Conservation (phyloP, 805 yeast species). For the Candida khao-thaluensis region DNA sequence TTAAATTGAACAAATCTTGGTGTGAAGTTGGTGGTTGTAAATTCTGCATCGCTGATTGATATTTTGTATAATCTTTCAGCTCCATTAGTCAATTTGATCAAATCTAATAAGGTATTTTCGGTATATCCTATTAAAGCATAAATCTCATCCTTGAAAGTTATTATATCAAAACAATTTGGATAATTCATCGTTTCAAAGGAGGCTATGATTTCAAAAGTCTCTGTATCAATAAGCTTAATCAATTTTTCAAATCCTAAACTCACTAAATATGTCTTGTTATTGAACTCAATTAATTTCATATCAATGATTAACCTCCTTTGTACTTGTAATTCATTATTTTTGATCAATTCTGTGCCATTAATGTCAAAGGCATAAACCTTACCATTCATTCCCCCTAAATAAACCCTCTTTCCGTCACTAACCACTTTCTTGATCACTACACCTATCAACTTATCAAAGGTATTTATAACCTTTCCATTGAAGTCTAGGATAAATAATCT, state of each 20-base stretch:
- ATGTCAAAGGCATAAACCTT: conserved; percentile 18
- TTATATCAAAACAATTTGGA: conserved; percentile 51
- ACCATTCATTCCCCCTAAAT: conserved; percentile 58
- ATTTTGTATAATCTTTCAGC: conserved; percentile 39
- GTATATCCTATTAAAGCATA: conserved; percentile 54
- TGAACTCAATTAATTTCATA: conserved; percentile 25
- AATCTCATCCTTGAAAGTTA: conserved; percentile 27
- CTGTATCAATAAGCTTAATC: conserved; percentile 24
- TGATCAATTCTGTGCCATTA: conserved; percentile 5
- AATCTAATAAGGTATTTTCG: conserved; percentile 56
- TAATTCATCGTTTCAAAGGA: conserved; percentile 43
- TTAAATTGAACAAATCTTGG: conserved; percentile 39
- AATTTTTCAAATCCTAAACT: conserved; percentile 64
- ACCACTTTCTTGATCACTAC: conserved; percentile 38
- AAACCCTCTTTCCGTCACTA: conserved; percentile 23
- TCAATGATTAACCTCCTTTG: conserved; percentile 40
- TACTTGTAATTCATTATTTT: conserved; percentile 23
- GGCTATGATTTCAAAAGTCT: conserved; percentile 13
- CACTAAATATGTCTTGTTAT: conserved; percentile 36
- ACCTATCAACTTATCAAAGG: conserved; percentile 18
- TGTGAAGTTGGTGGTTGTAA: conserved; percentile 61
- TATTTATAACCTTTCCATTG: conserved; percentile 16
- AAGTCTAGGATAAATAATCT: conserved; percentile 20
- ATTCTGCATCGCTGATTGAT: conserved; percentile 73
- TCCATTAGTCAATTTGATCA: conserved; percentile 7